Evolutionary conservation across 2,329 filamentous ascomycete genomes (phyloP).

Genomic region (Herpotrichia juniperi): DNA sequence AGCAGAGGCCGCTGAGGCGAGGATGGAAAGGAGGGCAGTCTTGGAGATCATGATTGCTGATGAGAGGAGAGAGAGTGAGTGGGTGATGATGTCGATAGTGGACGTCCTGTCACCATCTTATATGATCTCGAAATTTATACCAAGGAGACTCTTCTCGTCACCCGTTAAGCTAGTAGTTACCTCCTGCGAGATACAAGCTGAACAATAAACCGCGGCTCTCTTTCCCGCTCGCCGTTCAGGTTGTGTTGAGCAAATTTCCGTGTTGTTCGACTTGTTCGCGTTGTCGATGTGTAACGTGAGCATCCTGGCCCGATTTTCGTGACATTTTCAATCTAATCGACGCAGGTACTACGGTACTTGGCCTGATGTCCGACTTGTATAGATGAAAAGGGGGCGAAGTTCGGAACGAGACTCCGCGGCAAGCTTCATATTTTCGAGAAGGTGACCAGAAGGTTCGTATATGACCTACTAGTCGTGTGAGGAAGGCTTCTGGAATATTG

Average conservation of each 20-base stretch:
- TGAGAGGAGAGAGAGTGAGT: neutral
- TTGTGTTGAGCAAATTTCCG: too few relatives aligned
- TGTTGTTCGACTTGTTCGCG: conserved; percentile 1
- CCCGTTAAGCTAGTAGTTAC: neutral
- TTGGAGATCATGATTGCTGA: conserved; percentile 54
- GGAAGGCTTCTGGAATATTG: conserved; percentile 9
- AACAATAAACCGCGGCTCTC: conserved; percentile 14
- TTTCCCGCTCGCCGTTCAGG: conserved; percentile 7
- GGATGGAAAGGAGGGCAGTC: conserved; percentile 35
- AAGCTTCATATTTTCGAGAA: conserved; percentile 9
- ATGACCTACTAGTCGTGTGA: neutral
- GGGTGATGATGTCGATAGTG: conserved; percentile 4
- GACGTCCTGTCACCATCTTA: conserved; percentile 3
- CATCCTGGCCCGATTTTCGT: conserved; percentile 1
- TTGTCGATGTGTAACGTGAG: conserved; percentile 8
- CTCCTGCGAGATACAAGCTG: conserved; percentile 1
- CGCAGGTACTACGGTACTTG: conserved; percentile 4
- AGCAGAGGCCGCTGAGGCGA: conserved; percentile 52
- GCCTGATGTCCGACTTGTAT: neutral
- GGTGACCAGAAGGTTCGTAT: conserved; percentile 1
- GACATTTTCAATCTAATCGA: conserved; percentile 11
- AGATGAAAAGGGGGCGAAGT: conserved; percentile 10
- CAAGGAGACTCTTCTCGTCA: neutral
- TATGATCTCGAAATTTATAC: conserved; percentile 2
- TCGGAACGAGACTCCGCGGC: conserved; percentile 15